Evolutionary conservation across 352 stramenopile species (phyloP), one percentile per base, ranked within the genome.

Genomic region (Phytopythium sindhum): DNA sequence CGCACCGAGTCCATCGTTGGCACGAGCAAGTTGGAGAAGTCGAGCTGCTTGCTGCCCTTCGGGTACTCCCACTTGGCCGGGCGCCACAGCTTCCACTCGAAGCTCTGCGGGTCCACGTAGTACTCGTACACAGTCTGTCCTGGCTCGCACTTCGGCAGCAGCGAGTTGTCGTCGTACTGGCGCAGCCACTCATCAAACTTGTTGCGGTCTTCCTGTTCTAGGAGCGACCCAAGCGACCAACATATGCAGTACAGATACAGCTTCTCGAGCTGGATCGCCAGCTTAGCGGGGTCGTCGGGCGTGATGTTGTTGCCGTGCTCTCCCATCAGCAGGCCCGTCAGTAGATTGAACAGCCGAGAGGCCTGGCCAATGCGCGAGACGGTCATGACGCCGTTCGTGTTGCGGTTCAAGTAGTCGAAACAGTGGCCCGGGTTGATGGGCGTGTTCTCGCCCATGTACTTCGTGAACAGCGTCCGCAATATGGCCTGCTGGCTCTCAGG

Each of bases 1-100:
- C 97, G 90, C 2, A 98, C 98, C 7, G 94, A 98, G 73, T 99
- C 97, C 94, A 99, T 99, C 0, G 97, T 99, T 7, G 97, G 97
- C 29, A 99, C 96, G 33, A 99, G 77, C 69, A 99, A 81, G 75
- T 99, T 99, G 19, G 90, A 98, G 65, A 99, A 99, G 67, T 99
- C 96, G 15, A 99, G 89, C 24, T 78, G 74, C 61, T 98, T 97
- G 39, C 93, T 78, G 15, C 89, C 87, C 54, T 96, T 90, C 6
- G 97, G 97, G 72, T 98, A 99, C 21, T 97, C 81, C 97, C 97
- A 99, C 44, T 91, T 88, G 26, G 94, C 94, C 44, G 97, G 96
- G 26, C 88, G 84, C 97, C 96, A 99, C 15, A 97, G 77, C 66
- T 96, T 90, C 97, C 97, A 99, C 59, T 98, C 86, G 59, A 95